phyloP scores from a whole-genome alignment of 1,284 basidiomycete species.

The Coniferiporia sulphurascens region DNA sequence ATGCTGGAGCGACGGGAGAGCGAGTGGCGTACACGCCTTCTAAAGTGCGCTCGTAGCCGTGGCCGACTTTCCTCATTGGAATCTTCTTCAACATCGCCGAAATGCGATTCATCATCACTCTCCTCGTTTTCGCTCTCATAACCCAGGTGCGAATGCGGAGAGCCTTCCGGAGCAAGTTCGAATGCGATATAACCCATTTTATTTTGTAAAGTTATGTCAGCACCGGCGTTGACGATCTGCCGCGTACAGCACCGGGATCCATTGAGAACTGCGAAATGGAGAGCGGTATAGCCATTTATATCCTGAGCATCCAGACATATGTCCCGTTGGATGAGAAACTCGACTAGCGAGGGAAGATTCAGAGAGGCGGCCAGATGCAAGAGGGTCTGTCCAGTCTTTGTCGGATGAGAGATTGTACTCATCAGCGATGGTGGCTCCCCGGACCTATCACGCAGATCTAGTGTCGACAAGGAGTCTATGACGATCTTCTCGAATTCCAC shows the following conservation, averaged over 20 bases:
- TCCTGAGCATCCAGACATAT: slow-evolving; percentile 85
- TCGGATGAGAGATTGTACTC: slow-evolving; percentile 59
- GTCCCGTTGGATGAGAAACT: slow-evolving; percentile 68
- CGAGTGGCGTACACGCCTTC: slow-evolving; percentile 24
- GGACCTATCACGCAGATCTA: slow-evolving; percentile 48
- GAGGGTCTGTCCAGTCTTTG: slow-evolving; percentile 72
- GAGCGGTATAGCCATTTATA: slow-evolving; percentile 84
- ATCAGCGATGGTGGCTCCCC: slow-evolving; percentile 33
- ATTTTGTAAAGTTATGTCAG: slow-evolving; percentile 73
- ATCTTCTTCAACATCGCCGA: slow-evolving; percentile 68
- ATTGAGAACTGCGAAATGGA: slow-evolving; percentile 81
- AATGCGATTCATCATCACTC: slow-evolving; percentile 57
- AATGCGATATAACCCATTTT: slow-evolving; percentile 74
- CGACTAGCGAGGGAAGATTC: slow-evolving; percentile 69
- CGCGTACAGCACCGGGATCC: slow-evolving; percentile 63
- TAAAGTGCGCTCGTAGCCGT: slow-evolving; percentile 28
- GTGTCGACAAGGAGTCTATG: slow-evolving; percentile 71
- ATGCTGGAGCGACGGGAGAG: slow-evolving; percentile 15
- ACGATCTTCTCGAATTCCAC: slow-evolving; percentile 74
- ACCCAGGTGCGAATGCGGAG: slow-evolving; percentile 32
- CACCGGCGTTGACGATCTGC: slow-evolving; percentile 73
- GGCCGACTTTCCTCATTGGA: slow-evolving; percentile 39
- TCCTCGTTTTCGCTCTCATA: slow-evolving; percentile 35
- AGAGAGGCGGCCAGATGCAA: slow-evolving; percentile 86
- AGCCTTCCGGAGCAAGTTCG: slow-evolving; percentile 67